Percentiles rank a stretch among this genome's conserved stretches.
These are phyloP conservation scores for Kazachstania sp. DNA, from an alignment of 1,139 yeast species.

Conservation along the genomic window DNA sequence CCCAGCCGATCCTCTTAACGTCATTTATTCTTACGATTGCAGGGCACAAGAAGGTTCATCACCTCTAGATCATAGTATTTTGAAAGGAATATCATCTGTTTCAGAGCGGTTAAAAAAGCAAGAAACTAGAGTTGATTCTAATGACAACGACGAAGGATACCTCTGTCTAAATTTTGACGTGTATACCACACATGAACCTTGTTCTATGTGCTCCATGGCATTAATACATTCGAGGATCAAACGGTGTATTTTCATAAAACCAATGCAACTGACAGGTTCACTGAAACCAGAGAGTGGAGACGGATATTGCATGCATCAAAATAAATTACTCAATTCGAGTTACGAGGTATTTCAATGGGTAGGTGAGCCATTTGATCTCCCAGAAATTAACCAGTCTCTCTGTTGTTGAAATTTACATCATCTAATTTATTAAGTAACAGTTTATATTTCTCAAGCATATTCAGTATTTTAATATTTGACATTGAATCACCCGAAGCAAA, in stretches of 20 bases:
- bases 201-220: slow-evolving; percentile 97
- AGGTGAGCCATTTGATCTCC: slow-evolving; percentile 27
- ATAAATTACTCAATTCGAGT: slow-evolving; percentile 66
- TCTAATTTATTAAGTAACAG: slow-evolving; percentile 5
- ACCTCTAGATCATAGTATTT: slow-evolving; percentile 65
- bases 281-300: slow-evolving; percentile 52
- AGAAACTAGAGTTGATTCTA: slow-evolving; percentile 9
- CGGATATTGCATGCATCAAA: slow-evolving; percentile 66
- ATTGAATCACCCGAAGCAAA: background rate
- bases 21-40: slow-evolving; percentile 35
- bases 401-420: slow-evolving; percentile 15
- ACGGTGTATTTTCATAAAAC: slow-evolving; percentile 52
- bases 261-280: slow-evolving; percentile 45
- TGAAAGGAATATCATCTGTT: slow-evolving; percentile 57
- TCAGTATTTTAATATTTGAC: slow-evolving; percentile 4
- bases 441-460: slow-evolving; percentile 7
- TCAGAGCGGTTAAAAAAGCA: slow-evolving; percentile 34
- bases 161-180: slow-evolving; percentile 71
- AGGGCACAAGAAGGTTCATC: slow-evolving; percentile 29
- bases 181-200: slow-evolving; percentile 91
- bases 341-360: slow-evolving; percentile 71
- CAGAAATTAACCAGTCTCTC: slow-evolving; percentile 19
- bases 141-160: slow-evolving; percentile 35
- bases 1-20: slow-evolving; percentile 33
- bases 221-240: slow-evolving; percentile 80